A percentile compares a stretch with the other conserved stretches of the same genome.
phyloP scores from a whole-genome alignment of 805 yeast species.

The Myxozyma geophila region DNA sequence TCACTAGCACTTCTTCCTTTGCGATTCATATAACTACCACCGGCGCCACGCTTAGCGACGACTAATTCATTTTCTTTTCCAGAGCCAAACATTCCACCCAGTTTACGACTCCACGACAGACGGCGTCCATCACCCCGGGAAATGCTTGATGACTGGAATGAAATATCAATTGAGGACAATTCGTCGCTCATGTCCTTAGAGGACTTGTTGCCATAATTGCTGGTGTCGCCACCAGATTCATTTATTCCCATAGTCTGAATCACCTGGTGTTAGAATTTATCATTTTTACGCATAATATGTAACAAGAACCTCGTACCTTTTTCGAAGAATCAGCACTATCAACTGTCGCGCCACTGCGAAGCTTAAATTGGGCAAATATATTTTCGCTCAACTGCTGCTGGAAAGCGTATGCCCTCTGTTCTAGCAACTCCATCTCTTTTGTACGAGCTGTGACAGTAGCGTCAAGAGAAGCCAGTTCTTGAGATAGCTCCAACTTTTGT shows the following conservation, averaged over 20 bases:
- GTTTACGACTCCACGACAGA: conserved; percentile 33
- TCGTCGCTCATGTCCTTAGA: background rate
- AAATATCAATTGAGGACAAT: background rate
- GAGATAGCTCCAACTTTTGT: conserved; percentile 36
- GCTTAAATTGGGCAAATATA: conserved; percentile 5
- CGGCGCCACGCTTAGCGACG: conserved; percentile 25
- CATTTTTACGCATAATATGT: too few species aligned
- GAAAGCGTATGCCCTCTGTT: conserved; percentile 41
- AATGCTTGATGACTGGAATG: background rate
- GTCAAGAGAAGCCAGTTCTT: conserved; percentile 39
- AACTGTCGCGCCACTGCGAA: background rate
- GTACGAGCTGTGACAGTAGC: conserved; percentile 40
- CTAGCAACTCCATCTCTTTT: conserved; percentile 42
- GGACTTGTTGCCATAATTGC: background rate
- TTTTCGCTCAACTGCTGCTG: conserved; percentile 39
- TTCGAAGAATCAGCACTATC: background rate
- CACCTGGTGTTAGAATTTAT: too few species aligned
- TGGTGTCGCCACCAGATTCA: background rate
- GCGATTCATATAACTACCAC: conserved; percentile 1
- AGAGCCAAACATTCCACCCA: conserved; percentile 29
- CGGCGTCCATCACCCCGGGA: conserved; percentile 2
- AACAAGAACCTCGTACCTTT: background rate
- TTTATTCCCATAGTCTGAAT: too few species aligned
- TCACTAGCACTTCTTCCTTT: conserved; percentile 32
- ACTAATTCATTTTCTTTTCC: conserved; percentile 34